These are phyloP conservation scores for Massarina eburnea DNA, from an alignment of 2,329 filamentous ascomycete species.

Conservation along the genomic window DNA sequence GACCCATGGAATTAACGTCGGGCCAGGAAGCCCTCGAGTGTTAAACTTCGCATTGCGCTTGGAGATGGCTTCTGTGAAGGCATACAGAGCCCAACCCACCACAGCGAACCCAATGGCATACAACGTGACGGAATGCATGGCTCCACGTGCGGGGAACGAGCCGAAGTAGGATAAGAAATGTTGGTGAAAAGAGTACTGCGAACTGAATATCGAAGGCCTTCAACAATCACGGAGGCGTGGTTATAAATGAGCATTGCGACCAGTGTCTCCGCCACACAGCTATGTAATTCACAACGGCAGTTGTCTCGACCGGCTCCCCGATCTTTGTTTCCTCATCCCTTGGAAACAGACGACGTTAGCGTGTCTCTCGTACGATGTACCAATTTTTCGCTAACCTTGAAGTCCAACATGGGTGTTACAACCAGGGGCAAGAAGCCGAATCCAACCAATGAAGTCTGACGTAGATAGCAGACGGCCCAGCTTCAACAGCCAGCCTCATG, in stretches of 20 bases:
- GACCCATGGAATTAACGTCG: constrained; percentile 41
- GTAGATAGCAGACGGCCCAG: too few relatives aligned
- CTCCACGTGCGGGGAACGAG: constrained; percentile 3
- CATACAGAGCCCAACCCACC: constrained; percentile 40
- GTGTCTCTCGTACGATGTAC: not conserved
- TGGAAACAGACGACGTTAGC: not conserved
- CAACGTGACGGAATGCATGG: constrained; percentile 47
- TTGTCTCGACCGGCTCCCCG: not conserved
- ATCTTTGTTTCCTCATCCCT: not conserved
- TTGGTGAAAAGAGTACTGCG: constrained; percentile 3
- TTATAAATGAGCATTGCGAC: constrained; percentile 4
- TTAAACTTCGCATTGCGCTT: constrained; percentile 42
- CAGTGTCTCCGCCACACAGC: not conserved
- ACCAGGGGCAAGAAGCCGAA: not conserved
- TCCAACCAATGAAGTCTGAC: too few relatives aligned
- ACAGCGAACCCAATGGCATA: constrained; percentile 40
- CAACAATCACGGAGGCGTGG: not conserved
- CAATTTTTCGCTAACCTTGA: not conserved
- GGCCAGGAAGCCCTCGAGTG: constrained; percentile 44
- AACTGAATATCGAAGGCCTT: not conserved
- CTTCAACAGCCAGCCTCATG: too few relatives aligned
- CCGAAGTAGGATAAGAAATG: not conserved
- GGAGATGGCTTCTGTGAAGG: constrained; percentile 36
- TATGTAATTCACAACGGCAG: not conserved
- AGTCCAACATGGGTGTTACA: too few relatives aligned